A percentile compares a stretch with the other conserved stretches of the same genome.
Evolutionary conservation across 768 basidiomycete genomes (phyloP).

Genomic region (Fibroporia radiculosa): DNA sequence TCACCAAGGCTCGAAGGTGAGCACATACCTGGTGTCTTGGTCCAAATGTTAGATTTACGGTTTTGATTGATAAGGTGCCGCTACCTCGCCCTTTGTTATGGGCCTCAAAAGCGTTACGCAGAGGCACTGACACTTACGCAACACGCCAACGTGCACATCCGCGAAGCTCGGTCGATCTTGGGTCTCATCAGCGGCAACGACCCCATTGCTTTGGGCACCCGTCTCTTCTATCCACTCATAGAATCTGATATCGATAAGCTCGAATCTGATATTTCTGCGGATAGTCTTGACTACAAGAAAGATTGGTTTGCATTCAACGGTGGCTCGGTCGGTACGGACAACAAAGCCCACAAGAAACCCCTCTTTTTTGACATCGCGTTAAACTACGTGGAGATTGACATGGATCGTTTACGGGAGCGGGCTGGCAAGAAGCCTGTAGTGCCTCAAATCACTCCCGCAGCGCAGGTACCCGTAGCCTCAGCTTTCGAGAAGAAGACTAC

Average conservation of each 20-base stretch:
- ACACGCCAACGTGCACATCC: constrained; percentile 64
- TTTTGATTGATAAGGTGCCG: constrained; percentile 43
- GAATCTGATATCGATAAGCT: constrained; percentile 37
- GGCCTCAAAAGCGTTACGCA: constrained; percentile 58
- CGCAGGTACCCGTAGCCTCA: constrained; percentile 8
- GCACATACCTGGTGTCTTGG: constrained; percentile 5
- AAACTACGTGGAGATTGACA: constrained; percentile 84
- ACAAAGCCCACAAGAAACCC: constrained; percentile 66
- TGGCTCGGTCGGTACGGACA: constrained; percentile 34
- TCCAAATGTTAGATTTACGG: too few species aligned
- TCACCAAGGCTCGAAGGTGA: constrained; percentile 69
- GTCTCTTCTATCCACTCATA: constrained; percentile 51
- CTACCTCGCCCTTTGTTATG: constrained; percentile 72
- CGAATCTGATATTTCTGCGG: constrained; percentile 41
- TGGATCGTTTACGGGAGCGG: constrained; percentile 64
- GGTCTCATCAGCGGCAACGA: constrained; percentile 30
- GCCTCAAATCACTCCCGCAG: constrained; percentile 15
- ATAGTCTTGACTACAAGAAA: constrained; percentile 49
- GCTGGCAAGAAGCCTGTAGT: constrained; percentile 50
- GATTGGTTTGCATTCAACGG: constrained; percentile 80
- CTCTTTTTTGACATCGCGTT: constrained; percentile 92
- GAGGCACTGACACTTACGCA: constrained; percentile 67
- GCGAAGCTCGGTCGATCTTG: constrained; percentile 55
- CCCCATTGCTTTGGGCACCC: constrained; percentile 32
- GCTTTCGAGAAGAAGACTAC: constrained; percentile 38